Conservation (phyloP, 768 basidiomycete species). For the Galerina marginata region DNA sequence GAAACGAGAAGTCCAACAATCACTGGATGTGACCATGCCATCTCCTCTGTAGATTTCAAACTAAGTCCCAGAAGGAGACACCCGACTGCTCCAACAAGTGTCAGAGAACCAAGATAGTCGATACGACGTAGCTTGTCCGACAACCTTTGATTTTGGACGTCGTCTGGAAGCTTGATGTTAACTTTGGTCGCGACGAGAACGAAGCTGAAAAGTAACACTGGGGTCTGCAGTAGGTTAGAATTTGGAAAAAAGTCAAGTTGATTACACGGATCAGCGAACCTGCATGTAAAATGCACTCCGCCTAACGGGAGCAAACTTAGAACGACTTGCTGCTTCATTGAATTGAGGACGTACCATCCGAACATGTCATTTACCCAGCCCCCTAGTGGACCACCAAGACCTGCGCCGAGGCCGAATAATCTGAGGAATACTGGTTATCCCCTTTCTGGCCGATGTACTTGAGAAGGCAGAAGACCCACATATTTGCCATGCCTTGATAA, state of each 20-base stretch:
- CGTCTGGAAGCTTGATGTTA: constrained; percentile 74
- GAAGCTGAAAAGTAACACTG: constrained; percentile 75
- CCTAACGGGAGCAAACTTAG: constrained; percentile 49
- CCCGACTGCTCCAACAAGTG: constrained; percentile 74
- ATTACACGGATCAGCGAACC: constrained; percentile 47
- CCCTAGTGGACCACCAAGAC: constrained; percentile 79
- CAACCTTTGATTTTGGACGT: constrained; percentile 61
- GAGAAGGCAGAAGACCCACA: constrained; percentile 51
- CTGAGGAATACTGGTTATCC: constrained; percentile 39
- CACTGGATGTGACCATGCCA: constrained; percentile 75
- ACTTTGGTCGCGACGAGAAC: constrained; percentile 77
- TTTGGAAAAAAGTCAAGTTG: constrained; percentile 13
- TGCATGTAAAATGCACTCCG: constrained; percentile 86
- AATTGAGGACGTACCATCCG: constrained; percentile 68
- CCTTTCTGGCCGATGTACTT: neutral
- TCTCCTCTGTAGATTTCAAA: constrained; percentile 78
- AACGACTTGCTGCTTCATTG: constrained; percentile 6
- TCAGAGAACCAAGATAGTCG: constrained; percentile 84
- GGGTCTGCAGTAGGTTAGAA: constrained; percentile 55
- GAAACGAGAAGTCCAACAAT: constrained; percentile 68
- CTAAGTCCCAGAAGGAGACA: constrained; percentile 78
- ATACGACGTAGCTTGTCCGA: constrained; percentile 76
- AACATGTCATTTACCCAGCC: constrained; percentile 86
- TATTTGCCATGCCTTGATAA: constrained; percentile 91
- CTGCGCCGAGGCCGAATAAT: constrained; percentile 83